phyloP scores from a whole-genome alignment of 257 asterid genomes.

The Penstemon eatonii region DNA sequence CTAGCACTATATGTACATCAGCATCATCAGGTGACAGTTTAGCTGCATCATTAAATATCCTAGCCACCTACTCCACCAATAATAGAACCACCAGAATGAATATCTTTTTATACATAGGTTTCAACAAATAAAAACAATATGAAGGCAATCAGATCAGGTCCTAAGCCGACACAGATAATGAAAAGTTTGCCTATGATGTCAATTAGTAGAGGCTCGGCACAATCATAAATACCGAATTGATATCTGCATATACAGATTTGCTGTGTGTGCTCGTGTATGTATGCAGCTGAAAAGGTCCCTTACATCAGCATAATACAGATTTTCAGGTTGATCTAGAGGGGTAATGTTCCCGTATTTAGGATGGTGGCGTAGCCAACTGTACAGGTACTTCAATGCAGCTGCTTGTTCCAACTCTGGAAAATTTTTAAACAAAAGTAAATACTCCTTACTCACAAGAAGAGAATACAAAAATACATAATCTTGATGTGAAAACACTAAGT shows the following conservation, averaged over 20 bases:
- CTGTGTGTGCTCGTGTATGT: not conserved
- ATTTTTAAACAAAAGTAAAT: conserved; percentile 23
- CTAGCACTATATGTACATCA: conserved; percentile 95
- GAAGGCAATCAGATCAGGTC: not conserved
- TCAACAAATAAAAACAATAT: conserved; percentile 4
- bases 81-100: conserved; percentile 27
- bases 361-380: conserved; percentile 92
- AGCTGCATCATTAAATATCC: conserved; percentile 82
- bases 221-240: not conserved
- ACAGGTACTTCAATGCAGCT: conserved; percentile 85
- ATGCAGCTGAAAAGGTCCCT: conserved; percentile 32
- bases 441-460: conserved; percentile 1
- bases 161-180: not conserved
- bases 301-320: conserved; percentile 87
- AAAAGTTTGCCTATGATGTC: conserved; percentile 12
- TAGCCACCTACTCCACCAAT: conserved; percentile 62
- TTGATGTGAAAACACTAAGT: too few relatives aligned
- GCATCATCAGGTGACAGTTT: conserved; percentile 95
- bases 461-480: too few relatives aligned
- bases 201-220: conserved; percentile 12
- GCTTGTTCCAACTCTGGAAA: conserved; percentile 94
- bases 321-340: conserved; percentile 71
- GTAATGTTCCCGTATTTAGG: conserved; percentile 80
- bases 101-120: not conserved
- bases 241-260: conserved; percentile 7